Conservation (phyloP, 495 filamentous ascomycete species). For the Elaphomyces granulatus region DNA sequence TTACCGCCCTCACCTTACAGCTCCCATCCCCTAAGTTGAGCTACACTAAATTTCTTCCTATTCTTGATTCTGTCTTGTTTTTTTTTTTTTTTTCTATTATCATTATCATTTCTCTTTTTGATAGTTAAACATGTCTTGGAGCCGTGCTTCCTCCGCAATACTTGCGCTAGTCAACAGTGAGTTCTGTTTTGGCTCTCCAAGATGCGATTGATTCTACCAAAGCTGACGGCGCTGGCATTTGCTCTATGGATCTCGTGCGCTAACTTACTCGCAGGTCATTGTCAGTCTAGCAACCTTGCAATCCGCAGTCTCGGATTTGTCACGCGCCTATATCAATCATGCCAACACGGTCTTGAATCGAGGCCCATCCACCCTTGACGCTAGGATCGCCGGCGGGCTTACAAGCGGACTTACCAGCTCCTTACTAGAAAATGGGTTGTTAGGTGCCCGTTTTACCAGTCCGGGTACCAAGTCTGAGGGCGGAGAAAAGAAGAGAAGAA, state of each 20-base stretch:
- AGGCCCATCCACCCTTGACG: conserved; percentile 36
- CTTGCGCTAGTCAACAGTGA: conserved; percentile 2
- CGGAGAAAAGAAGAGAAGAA: conserved; percentile 70
- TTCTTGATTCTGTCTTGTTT: neutral
- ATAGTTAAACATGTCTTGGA: neutral
- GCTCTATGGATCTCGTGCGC: conserved; percentile 1
- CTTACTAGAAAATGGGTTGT: conserved; percentile 28
- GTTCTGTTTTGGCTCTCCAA: conserved; percentile 4
- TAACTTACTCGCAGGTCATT: conserved; percentile 44
- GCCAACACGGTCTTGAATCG: conserved; percentile 63
- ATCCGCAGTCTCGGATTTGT: conserved; percentile 55
- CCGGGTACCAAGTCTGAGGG: conserved; percentile 36
- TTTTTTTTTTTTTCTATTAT: neutral
- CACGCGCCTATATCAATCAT: conserved; percentile 67
- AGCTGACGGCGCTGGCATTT: conserved; percentile 3
- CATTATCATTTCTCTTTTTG: neutral
- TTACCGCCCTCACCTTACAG: neutral
- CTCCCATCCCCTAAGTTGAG: no score
- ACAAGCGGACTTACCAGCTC: conserved; percentile 34
- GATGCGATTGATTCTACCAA: conserved; percentile 4
- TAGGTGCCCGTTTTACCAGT: conserved; percentile 25
- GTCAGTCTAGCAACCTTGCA: conserved; percentile 58
- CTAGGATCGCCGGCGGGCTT: conserved; percentile 30
- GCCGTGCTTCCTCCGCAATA: conserved; percentile 11
- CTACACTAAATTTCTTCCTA: no score